Base-by-base conservation (phyloP, 2,329 filamentous ascomycete genomes). In the Hypoxylon sp. region DNA sequence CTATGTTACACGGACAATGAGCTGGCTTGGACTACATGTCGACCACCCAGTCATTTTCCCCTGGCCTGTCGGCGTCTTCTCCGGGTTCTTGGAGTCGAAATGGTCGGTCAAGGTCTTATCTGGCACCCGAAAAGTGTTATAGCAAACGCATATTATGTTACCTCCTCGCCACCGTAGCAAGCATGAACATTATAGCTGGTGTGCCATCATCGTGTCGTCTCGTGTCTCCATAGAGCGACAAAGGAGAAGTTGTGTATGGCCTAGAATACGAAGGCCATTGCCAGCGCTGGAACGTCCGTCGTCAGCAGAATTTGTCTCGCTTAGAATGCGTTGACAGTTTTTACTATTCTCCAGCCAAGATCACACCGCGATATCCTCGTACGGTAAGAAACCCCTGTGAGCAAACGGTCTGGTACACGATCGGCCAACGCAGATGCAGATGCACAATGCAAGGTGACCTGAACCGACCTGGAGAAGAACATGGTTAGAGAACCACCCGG, bases 401-500 rank as follows among this genome's bases (percentile, higher is more conserved):
- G 26, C 18, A 27, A n/a, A 13, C 26, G 21, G 18, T 23, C 33
- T 35, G 31, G 33, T 37, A 29, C 26, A 45, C 31, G 47, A 31
- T 50, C 26, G 40, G 43, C 15, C 20, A 52, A 31, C 13, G 24
- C 17, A 26, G 40, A 47, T n/a, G 23, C 47, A 26, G 17, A 29
- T 26, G 33, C 42, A 5, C 37, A 35, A 61, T 58, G 17, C 40
- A 47, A 26, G 31, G 38, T 47, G 24, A 40, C 37, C 33, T 29
- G 27, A 24, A 21, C 18, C 46, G 20, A 49, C 31, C 20, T 48
- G 24, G 24, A 41, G 46, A 52, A 47, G 24, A 46, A 41, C 47
- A 51, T 10, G 13, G 17, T 40, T 40, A 17, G 29, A 43, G 49
- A 15, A 38, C 33, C 37, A 42, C 43, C 2, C 13, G 27, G 21